These are phyloP conservation scores for Ampelomyces quisqualis DNA, from an alignment of 2,329 filamentous ascomycete species.

Conservation along the genomic window DNA sequence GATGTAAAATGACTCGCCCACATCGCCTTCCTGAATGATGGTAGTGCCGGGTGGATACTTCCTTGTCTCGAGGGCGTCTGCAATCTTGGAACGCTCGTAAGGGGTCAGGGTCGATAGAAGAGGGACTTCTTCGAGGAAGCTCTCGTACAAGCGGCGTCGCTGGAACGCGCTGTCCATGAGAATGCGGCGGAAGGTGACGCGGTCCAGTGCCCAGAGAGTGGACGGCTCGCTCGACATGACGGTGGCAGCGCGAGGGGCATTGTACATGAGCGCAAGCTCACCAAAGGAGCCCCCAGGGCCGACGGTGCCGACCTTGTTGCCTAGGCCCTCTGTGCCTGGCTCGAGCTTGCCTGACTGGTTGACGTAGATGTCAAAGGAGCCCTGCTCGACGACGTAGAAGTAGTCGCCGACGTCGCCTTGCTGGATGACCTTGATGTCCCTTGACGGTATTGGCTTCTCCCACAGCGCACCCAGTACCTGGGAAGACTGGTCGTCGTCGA, in stretches of 20 bases:
- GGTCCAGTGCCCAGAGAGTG: slow-evolving; percentile 91
- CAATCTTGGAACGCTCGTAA: slow-evolving; percentile 96
- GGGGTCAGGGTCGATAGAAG: slow-evolving; percentile 78
- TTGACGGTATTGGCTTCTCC: slow-evolving; percentile 93
- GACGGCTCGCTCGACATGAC: slow-evolving; percentile 81
- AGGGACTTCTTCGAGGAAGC: slow-evolving; percentile 90
- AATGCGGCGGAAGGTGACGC: slow-evolving; percentile 94
- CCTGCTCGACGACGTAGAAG: slow-evolving; percentile 95
- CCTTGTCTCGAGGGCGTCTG: slow-evolving; percentile 88
- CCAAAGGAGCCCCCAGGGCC: slow-evolving; percentile 91
- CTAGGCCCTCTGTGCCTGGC: slow-evolving; percentile 78
- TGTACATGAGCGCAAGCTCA: slow-evolving; percentile 97
- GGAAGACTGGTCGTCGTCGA: slow-evolving; percentile 87
- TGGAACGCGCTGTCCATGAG: slow-evolving; percentile 98
- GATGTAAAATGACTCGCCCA: slow-evolving; percentile 87
- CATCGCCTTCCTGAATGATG: slow-evolving; percentile 90
- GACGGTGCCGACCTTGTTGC: slow-evolving; percentile 76
- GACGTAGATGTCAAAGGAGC: slow-evolving; percentile 87
- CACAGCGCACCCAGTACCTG: slow-evolving; percentile 88
- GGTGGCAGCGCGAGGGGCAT: slow-evolving; percentile 91
- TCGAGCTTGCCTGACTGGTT: slow-evolving; percentile 75
- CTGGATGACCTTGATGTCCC: slow-evolving; percentile 85
- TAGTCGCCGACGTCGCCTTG: slow-evolving; percentile 96
- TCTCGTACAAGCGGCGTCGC: slow-evolving; percentile 93
- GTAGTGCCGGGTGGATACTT: slow-evolving; percentile 77